These are phyloP conservation scores for Ramularia endophylla DNA, from an alignment of 2,329 filamentous ascomycete genomes.

Conservation along the genomic window DNA sequence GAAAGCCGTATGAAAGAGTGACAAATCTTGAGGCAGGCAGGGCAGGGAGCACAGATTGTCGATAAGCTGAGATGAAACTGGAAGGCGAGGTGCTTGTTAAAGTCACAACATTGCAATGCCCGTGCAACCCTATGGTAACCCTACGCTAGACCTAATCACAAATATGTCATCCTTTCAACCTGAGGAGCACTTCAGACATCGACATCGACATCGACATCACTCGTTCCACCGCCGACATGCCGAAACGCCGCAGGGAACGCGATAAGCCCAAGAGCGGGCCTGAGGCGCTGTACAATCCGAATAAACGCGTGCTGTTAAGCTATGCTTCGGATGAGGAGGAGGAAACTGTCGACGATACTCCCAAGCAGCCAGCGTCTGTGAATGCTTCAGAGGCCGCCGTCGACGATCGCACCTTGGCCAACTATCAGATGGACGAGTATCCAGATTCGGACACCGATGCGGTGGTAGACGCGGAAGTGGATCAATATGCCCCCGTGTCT, in stretches of 20 bases:
- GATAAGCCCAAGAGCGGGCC: constrained; percentile 28
- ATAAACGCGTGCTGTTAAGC: constrained; percentile 30
- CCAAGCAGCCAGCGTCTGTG: not conserved
- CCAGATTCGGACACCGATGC: not conserved
- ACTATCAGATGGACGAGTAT: constrained; percentile 15
- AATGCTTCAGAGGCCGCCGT: not conserved
- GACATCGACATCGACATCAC: not conserved
- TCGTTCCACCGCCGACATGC: constrained; percentile 11
- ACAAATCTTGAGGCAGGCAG: too few species aligned
- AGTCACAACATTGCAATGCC: too few species aligned
- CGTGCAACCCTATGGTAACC: too few species aligned
- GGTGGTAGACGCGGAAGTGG: not conserved
- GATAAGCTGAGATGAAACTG: too few species aligned
- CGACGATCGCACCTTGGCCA: constrained; percentile 4
- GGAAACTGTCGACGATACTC: not conserved
- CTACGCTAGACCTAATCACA: too few species aligned
- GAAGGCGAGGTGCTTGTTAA: too few species aligned
- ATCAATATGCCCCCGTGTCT: not conserved
- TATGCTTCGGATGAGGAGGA: constrained; percentile 25
- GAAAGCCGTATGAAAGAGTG: too few species aligned
- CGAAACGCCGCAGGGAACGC: constrained; percentile 27
- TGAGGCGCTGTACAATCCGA: constrained; percentile 25
- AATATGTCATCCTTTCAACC: too few species aligned
- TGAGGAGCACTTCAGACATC: too few species aligned
- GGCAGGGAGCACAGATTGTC: too few species aligned